Evolutionary conservation across 169 alveolate species (phyloP), one percentile per base, ranked within the genome.

Genomic region (Cryptosporidium parvum): DNA sequence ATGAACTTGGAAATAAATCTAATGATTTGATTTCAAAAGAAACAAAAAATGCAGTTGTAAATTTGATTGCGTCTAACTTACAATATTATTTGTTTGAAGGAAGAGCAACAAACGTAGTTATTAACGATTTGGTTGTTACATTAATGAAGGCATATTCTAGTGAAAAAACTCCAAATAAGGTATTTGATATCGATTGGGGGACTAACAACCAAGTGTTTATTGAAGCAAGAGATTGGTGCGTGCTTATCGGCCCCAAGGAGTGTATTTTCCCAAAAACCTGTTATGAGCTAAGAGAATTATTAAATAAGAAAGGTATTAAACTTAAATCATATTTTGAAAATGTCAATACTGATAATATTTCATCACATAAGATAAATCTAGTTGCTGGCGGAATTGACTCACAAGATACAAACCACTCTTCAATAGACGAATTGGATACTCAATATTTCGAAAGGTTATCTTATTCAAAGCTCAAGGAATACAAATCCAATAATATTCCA

Each of bases 181-280:
- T 59, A 23, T 42, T 33, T 80, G 89, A 48, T 21, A 12, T 39
- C 1, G 44, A 62, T 12, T 80, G 80, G 73, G 75, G 29, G 12
- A 31, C 53, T 14, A 80, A 62, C 23, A 45, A 21, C 70, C 89
- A 80, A 62, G 89, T 51, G 1, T 80, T 62, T 80, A 80, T 80
- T 80, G 89, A 80, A 45, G 89, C 89, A 62, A 80, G 89, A n/a
- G 89, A 80, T 31, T 80, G 89, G 89, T 31, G 56, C 62, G 89
- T 59, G 12, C 18, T 80, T n/a, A 80, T 80, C 45, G 70, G 80
- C 18, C 62, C 89, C n/a, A 80, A 59, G n/a, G 89, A 80, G 35
- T 80, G 89, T 45, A 80, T 80, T 44, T 80, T 80, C 9, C 75
- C 62, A 23, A 80, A 59, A 80, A 62, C 89, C 4, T 80, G 89